Percentiles rank a stretch among this genome's conserved stretches.
Conservation (phyloP, 1,139 yeast genomes). For the Diutina catenulata region DNA sequence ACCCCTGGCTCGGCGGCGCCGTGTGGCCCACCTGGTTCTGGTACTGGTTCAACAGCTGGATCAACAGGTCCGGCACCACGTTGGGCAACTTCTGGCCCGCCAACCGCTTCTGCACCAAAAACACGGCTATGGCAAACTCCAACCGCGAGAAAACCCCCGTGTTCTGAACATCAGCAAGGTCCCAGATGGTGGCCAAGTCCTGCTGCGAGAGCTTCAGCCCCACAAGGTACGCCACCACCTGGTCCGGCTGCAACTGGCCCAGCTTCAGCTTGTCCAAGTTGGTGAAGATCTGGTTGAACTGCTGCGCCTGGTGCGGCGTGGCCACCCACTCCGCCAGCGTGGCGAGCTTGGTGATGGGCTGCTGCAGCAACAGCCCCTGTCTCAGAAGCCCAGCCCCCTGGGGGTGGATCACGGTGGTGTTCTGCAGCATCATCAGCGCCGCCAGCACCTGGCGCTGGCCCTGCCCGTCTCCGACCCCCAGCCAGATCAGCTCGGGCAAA, state of each 20-base stretch:
- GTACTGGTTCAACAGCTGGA: slow-evolving; percentile 20
- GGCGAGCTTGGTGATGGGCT: neutral
- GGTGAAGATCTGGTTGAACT: slow-evolving; percentile 70
- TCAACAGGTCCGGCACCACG: slow-evolving; percentile 43
- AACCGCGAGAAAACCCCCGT: slow-evolving; percentile 69
- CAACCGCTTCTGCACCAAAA: slow-evolving; percentile 72
- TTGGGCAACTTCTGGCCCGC: slow-evolving; percentile 72
- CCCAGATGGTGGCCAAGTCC: slow-evolving; percentile 86
- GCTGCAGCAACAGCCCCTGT: neutral
- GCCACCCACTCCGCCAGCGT: slow-evolving; percentile 48
- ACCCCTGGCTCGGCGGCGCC: slow-evolving; percentile 9
- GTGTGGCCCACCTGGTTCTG: slow-evolving; percentile 11
- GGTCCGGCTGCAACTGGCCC: slow-evolving; percentile 62
- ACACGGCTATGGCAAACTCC: slow-evolving; percentile 92
- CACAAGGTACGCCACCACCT: slow-evolving; percentile 81
- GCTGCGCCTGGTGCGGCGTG: slow-evolving; percentile 57
- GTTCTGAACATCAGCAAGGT: slow-evolving; percentile 80
- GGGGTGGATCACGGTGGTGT: slow-evolving; percentile 25
- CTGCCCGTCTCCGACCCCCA: slow-evolving; percentile 21
- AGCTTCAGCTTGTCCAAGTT: slow-evolving; percentile 54
- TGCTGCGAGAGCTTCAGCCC: slow-evolving; percentile 82
- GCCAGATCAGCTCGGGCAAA: slow-evolving; percentile 62
- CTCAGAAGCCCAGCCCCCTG: too few relatives aligned
- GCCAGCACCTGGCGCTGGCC: slow-evolving; percentile 26
- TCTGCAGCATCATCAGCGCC: slow-evolving; percentile 42